Evolutionary conservation across 257 asterid genomes (phyloP).

Genomic region (Primulina eburnea): DNA sequence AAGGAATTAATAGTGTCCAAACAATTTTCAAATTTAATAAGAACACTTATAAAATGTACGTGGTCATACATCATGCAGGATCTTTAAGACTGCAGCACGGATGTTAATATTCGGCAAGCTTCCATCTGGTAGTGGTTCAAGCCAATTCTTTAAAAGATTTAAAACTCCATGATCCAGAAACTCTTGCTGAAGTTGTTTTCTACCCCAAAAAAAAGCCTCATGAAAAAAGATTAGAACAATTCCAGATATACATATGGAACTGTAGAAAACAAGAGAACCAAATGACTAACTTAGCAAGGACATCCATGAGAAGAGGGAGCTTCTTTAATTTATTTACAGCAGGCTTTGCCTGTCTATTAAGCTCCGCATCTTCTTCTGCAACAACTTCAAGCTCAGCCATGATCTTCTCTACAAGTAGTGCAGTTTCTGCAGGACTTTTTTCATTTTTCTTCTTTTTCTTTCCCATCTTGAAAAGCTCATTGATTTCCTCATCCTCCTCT

Average conservation of each 20-base stretch:
- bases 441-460: conserved; percentile 85
- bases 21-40: background rate
- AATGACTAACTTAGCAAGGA: conserved; percentile 71
- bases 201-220: conserved; percentile 29
- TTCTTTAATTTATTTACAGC: conserved; percentile 85
- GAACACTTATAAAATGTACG: background rate
- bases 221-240: conserved; percentile 11
- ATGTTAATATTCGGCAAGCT: conserved; percentile 90
- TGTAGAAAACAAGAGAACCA: conserved; percentile 18
- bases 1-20: conserved; percentile 29
- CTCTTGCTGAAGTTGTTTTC: conserved; percentile 93
- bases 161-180: conserved; percentile 93
- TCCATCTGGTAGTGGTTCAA: conserved; percentile 97
- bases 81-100: conserved; percentile 80
- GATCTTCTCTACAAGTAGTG: conserved; percentile 74
- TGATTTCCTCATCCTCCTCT: background rate
- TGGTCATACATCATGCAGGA: conserved; percentile 70
- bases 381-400: conserved; percentile 96
- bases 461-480: conserved; percentile 18
- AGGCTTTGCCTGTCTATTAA: conserved; percentile 76
- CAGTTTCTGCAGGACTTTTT: conserved; percentile 90
- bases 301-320: conserved; percentile 82
- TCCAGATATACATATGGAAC: conserved; percentile 7
- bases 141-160: conserved; percentile 80
- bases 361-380: conserved; percentile 93